These are phyloP conservation scores for Rhizopogon sp. DNA, from an alignment of 768 basidiomycete genomes.

Conservation along the genomic window DNA sequence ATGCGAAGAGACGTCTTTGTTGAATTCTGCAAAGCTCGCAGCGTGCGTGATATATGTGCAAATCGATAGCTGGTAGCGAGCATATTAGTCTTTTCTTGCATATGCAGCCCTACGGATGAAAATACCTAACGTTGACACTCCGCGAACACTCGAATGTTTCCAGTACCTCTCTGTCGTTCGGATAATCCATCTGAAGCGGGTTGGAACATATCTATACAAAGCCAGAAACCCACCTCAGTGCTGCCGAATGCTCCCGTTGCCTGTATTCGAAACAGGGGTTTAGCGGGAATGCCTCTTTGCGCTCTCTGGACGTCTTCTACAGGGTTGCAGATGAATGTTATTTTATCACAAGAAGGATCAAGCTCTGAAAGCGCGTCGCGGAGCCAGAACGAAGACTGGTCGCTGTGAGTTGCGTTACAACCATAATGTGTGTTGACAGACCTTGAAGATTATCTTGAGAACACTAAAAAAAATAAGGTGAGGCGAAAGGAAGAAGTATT, in stretches of 20 bases:
- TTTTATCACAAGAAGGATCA: conserved; percentile 80
- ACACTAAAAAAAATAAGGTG: conserved; percentile 37
- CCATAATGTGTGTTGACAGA: conserved; percentile 18
- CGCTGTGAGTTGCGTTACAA: neutral
- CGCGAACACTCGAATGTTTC: conserved; percentile 82
- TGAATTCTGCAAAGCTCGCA: conserved; percentile 75
- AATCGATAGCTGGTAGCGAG: conserved; percentile 65
- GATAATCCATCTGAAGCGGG: conserved; percentile 81
- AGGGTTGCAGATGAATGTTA: conserved; percentile 80
- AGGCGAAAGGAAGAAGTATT: neutral
- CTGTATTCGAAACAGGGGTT: conserved; percentile 74
- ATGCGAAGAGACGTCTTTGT: conserved; percentile 88
- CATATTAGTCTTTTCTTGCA: neutral
- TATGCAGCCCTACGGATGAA: neutral
- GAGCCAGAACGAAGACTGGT: conserved; percentile 78
- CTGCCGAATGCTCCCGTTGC: conserved; percentile 80
- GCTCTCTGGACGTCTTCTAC: conserved; percentile 26
- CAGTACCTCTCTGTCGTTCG: conserved; percentile 86
- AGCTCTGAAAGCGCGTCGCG: conserved; percentile 89
- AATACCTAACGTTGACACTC: conserved; percentile 65
- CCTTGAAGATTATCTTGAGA: conserved; percentile 84
- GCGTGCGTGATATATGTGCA: conserved; percentile 64
- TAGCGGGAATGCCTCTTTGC: conserved; percentile 20
- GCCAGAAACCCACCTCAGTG: conserved; percentile 55
- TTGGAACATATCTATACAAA: neutral